phyloP scores from a whole-genome alignment of 352 stramenopile species.

The Lagenidium giganteum region DNA sequence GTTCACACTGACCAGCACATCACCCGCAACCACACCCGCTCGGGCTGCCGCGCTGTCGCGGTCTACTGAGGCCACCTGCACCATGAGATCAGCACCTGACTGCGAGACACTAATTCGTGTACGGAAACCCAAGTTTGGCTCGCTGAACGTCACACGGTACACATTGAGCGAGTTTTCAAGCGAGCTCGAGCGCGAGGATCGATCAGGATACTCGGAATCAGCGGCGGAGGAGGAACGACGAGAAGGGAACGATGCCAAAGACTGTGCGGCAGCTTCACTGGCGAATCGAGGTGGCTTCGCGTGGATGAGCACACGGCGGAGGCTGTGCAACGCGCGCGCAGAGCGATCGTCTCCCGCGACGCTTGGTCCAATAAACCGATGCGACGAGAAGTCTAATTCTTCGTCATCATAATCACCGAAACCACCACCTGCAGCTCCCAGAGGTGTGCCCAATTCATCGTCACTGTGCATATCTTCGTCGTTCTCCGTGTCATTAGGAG shows the following conservation, averaged over 20 bases:
- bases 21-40: conserved; percentile 46
- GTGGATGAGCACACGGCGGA: conserved; percentile 59
- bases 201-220: background rate
- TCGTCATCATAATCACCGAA: conserved; percentile 48
- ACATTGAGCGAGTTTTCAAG: conserved; percentile 23
- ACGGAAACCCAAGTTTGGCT: conserved; percentile 43
- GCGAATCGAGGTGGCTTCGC: conserved; percentile 58
- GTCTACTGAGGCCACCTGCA: conserved; percentile 53
- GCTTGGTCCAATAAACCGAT: conserved; percentile 66
- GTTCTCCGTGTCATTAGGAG: conserved; percentile 17
- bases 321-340: conserved; percentile 38
- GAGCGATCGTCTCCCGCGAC: conserved; percentile 29
- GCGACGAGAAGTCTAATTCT: conserved; percentile 35
- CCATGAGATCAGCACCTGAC: conserved; percentile 26
- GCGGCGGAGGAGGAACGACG: conserved; percentile 8
- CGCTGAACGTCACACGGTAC: conserved; percentile 62
- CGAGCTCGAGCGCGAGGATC: conserved; percentile 10
- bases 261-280: conserved; percentile 33
- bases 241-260: conserved; percentile 9
- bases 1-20: conserved; percentile 61
- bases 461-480: conserved; percentile 23
- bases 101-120: conserved; percentile 17
- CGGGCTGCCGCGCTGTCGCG: conserved; percentile 42
- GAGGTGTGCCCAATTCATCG: conserved; percentile 50
- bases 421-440: conserved; percentile 32